A percentile compares a stretch with the other conserved stretches of the same genome.
Evolutionary conservation across 306 rosid genomes (phyloP).

Genomic region (Begonia loranthoides): DNA sequence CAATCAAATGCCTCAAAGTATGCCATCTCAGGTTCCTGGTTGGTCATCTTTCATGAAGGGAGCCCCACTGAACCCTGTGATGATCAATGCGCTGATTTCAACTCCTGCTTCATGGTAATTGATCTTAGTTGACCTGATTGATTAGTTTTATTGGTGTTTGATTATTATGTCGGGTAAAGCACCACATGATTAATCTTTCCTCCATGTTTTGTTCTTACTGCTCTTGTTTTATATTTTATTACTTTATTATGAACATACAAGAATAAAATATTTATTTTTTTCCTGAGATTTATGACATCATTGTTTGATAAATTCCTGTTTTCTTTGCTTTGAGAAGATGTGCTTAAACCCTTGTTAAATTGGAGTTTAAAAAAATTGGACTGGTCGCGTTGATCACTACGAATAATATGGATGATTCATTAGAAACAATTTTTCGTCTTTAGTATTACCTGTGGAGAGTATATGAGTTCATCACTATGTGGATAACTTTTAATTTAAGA

Average conservation of each 20-base stretch:
- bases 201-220: no score
- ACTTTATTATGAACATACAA: no score
- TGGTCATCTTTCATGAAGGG: conserved; percentile 92
- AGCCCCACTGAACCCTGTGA: conserved; percentile 44
- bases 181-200: no score
- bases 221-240: no score
- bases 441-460: not conserved
- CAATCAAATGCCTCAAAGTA: conserved; percentile 63
- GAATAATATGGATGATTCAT: no score
- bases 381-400: no score
- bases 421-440: not conserved
- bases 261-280: no score
- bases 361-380: not conserved
- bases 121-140: not conserved
- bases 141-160: not conserved
- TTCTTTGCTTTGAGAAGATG: not conserved
- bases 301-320: not conserved
- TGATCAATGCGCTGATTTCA: conserved; percentile 67
- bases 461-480: conserved; percentile 17
- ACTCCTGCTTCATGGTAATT: conserved; percentile 89
- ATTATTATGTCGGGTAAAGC: no score
- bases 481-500: conserved; percentile 15
- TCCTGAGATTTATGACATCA: not conserved
- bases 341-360: not conserved
- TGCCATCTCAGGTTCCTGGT: conserved; percentile 64